Percentiles rank a stretch among this genome's conserved stretches.
phyloP scores from a whole-genome alignment of 352 stramenopile genomes.

The Phytopythium litorale region DNA sequence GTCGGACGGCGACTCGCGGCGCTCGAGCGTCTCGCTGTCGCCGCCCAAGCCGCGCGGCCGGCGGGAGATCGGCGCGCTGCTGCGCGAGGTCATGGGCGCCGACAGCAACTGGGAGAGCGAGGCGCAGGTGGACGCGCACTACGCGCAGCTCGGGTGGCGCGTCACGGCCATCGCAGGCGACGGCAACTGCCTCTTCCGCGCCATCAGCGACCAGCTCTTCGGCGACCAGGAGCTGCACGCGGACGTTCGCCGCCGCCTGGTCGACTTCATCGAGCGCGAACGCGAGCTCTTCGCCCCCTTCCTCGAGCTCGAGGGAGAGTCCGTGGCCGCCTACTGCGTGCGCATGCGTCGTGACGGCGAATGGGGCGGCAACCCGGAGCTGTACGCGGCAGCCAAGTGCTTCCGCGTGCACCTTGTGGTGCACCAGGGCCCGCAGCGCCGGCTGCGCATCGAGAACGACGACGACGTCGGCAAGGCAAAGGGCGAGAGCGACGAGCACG shows the following conservation, averaged over 20 bases:
- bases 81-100: slow-evolving; percentile 12
- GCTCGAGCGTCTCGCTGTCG: slow-evolving; percentile 8
- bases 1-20: slow-evolving; percentile 9
- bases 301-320: slow-evolving; percentile 23
- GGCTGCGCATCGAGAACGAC: slow-evolving; percentile 39
- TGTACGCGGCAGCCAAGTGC: slow-evolving; percentile 50
- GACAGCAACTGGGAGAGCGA: slow-evolving; percentile 36
- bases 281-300: slow-evolving; percentile 40
- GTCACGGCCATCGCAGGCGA: slow-evolving; percentile 27
- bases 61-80: slow-evolving; percentile 11
- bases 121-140: slow-evolving; percentile 37
- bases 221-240: slow-evolving; percentile 34
- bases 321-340: slow-evolving; percentile 30
- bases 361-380: slow-evolving; percentile 59
- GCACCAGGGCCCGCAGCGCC: slow-evolving; percentile 41
- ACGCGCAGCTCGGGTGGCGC: slow-evolving; percentile 26
- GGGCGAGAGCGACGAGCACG: background rate
- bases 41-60: slow-evolving; percentile 9
- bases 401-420: slow-evolving; percentile 64
- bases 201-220: slow-evolving; percentile 58
- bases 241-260: slow-evolving; percentile 33
- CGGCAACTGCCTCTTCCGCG: slow-evolving; percentile 56
- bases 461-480: slow-evolving; percentile 18
- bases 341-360: slow-evolving; percentile 45
- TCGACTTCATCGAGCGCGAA: slow-evolving; percentile 42